A percentile compares a stretch with the other conserved stretches of the same genome.
These are phyloP conservation scores for Diversispora eburnea DNA, from an alignment of 192 early-diverging fungal genomes.

Conservation along the genomic window DNA sequence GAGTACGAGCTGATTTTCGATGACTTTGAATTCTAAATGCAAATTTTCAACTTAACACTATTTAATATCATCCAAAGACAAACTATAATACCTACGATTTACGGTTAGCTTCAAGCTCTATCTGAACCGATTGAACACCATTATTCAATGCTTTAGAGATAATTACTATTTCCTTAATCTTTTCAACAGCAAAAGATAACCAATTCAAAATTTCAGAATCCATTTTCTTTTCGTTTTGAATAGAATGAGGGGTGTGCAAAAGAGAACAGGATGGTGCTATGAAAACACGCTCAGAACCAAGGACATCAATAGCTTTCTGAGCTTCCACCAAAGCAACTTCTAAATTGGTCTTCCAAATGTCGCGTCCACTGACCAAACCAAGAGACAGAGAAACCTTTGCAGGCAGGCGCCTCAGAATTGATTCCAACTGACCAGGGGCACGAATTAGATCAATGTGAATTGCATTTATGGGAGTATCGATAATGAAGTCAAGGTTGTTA, in stretches of 20 bases:
- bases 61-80: background rate
- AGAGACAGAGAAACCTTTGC: conserved; percentile 75
- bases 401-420: conserved; percentile 58
- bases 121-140: conserved; percentile 61
- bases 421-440: conserved; percentile 74
- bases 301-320: conserved; percentile 58
- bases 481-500: conserved; percentile 66
- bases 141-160: conserved; percentile 59
- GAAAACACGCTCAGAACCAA: conserved; percentile 74
- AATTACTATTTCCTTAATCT: conserved; percentile 76
- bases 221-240: conserved; percentile 71
- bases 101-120: conserved; percentile 67
- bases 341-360: conserved; percentile 96
- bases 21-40: conserved; percentile 52
- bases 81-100: conserved; percentile 36
- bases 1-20: conserved; percentile 74
- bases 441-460: conserved; percentile 92
- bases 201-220: conserved; percentile 82
- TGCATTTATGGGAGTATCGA: conserved; percentile 74
- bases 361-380: conserved; percentile 93
- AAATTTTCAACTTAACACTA: background rate
- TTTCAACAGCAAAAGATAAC: conserved; percentile 92
- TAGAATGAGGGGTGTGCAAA: conserved; percentile 88
- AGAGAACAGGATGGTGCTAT: conserved; percentile 90
- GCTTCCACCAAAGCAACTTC: conserved; percentile 64